These are phyloP conservation scores for Pterocarpus macrocarpus DNA, from an alignment of 306 rosid species.

Conservation along the genomic window DNA sequence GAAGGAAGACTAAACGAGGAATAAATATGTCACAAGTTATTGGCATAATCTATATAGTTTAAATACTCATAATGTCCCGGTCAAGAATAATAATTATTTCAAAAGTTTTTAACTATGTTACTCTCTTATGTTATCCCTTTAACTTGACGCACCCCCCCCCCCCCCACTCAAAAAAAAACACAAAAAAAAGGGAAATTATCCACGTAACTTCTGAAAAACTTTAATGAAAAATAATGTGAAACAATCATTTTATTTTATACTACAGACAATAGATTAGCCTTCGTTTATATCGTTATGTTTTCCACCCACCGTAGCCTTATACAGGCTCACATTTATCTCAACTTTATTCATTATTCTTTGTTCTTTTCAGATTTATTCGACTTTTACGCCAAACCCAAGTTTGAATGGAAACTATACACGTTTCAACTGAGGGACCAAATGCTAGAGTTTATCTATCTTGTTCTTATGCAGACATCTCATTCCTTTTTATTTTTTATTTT, in stretches of 20 bases:
- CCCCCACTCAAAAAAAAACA: too few species aligned
- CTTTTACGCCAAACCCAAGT: not conserved
- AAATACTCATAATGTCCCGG: too few species aligned
- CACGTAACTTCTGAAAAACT: too few species aligned
- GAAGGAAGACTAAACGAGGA: too few species aligned
- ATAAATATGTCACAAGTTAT: too few species aligned
- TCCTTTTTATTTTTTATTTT: not conserved
- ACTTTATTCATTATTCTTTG: not conserved
- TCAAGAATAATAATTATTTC: too few species aligned
- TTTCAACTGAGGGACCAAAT: constrained; percentile 23
- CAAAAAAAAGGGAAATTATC: too few species aligned
- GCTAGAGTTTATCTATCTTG: constrained; percentile 10
- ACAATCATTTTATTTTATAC: not conserved
- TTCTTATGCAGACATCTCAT: not conserved
- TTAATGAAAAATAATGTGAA: too few species aligned
- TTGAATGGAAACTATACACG: constrained; percentile 21
- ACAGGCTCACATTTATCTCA: not conserved
- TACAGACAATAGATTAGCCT: not conserved
- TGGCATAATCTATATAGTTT: too few species aligned
- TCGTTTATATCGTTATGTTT: not conserved
- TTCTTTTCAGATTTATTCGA: not conserved
- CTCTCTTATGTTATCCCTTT: too few species aligned
- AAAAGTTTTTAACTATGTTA: too few species aligned
- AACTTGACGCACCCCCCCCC: too few species aligned
- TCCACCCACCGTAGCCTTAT: not conserved